Evolutionary conservation across 2,329 filamentous ascomycete species (phyloP).

Genomic region (Immersiporthe knoxdaviesiana): DNA sequence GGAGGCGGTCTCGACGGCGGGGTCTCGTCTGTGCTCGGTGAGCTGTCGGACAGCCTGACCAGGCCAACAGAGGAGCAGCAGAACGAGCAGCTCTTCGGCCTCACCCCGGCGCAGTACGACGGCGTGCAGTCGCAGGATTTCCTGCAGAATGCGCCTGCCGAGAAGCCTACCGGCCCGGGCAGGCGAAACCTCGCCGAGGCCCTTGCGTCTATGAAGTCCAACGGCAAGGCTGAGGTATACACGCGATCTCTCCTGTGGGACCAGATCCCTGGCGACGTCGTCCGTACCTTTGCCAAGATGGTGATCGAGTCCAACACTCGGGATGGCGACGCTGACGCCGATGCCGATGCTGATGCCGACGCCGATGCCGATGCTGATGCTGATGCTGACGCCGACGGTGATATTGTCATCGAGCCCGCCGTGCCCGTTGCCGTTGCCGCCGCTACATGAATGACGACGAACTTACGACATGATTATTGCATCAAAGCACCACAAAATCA

Average conservation of each 20-base stretch:
- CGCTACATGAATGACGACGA: constrained; percentile 43
- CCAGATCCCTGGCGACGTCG: constrained; percentile 88
- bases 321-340: constrained; percentile 42
- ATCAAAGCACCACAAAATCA: constrained; percentile 28
- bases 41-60: constrained; percentile 69
- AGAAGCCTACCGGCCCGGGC: constrained; percentile 61
- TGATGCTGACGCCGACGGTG: neutral
- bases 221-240: constrained; percentile 84
- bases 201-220: constrained; percentile 75
- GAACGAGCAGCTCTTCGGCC: constrained; percentile 83
- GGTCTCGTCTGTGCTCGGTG: constrained; percentile 64
- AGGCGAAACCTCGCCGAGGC: constrained; percentile 80
- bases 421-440: constrained; percentile 29
- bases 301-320: constrained; percentile 71
- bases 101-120: constrained; percentile 88
- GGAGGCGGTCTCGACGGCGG: constrained; percentile 52
- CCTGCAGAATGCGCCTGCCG: constrained; percentile 56
- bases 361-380: neutral
- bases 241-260: constrained; percentile 93
- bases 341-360: neutral
- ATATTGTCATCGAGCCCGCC: neutral
- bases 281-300: constrained; percentile 90
- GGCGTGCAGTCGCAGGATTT: constrained; percentile 78
- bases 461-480: constrained; percentile 28
- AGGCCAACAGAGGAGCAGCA: constrained; percentile 83